These are phyloP conservation scores for Fusarium gaditjirri DNA, from an alignment of 2,329 filamentous ascomycete species.

Conservation along the genomic window DNA sequence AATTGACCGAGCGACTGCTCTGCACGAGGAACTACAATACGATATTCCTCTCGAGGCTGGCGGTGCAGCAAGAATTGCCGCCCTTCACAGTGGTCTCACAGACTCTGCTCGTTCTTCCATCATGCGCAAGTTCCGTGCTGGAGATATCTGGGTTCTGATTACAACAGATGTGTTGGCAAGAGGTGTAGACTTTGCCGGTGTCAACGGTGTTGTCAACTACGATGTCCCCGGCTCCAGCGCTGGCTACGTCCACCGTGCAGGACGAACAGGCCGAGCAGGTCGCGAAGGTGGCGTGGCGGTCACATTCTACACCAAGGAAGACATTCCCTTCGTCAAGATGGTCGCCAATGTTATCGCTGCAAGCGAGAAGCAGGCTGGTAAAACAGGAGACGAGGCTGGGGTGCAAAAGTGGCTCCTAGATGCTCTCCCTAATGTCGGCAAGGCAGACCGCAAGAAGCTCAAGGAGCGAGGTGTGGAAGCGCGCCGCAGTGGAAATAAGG, in stretches of 20 bases:
- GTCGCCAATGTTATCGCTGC: constrained; percentile 92
- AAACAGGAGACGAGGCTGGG: constrained; percentile 62
- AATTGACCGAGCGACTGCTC: constrained; percentile 86
- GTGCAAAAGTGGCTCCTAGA: constrained; percentile 90
- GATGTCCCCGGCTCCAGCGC: constrained; percentile 93
- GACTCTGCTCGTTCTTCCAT: constrained; percentile 79
- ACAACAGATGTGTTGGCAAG: constrained; percentile 94
- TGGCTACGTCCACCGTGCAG: constrained; percentile 92
- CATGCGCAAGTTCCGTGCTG: constrained; percentile 89
- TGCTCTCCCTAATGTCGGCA: constrained; percentile 83
- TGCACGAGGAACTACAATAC: constrained; percentile 91
- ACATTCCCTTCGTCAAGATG: constrained; percentile 87
- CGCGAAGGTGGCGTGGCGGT: constrained; percentile 88
- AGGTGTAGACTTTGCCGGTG: constrained; percentile 92
- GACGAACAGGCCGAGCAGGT: constrained; percentile 88
- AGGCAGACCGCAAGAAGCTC: constrained; percentile 84
- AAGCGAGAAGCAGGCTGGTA: constrained; percentile 77
- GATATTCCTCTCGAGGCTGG: constrained; percentile 92
- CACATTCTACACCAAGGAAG: constrained; percentile 95
- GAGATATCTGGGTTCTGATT: constrained; percentile 95
- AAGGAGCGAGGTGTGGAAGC: constrained; percentile 85
- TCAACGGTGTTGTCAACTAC: constrained; percentile 97
- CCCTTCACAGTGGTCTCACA: constrained; percentile 87
- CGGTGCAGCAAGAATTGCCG: constrained; percentile 84
- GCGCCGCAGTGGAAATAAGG: constrained; percentile 59